Percentiles rank a stretch among this genome's conserved stretches.
Evolutionary conservation across 176 grass and related monocot species (phyloP).

Genomic region (Dactylis glomerata): DNA sequence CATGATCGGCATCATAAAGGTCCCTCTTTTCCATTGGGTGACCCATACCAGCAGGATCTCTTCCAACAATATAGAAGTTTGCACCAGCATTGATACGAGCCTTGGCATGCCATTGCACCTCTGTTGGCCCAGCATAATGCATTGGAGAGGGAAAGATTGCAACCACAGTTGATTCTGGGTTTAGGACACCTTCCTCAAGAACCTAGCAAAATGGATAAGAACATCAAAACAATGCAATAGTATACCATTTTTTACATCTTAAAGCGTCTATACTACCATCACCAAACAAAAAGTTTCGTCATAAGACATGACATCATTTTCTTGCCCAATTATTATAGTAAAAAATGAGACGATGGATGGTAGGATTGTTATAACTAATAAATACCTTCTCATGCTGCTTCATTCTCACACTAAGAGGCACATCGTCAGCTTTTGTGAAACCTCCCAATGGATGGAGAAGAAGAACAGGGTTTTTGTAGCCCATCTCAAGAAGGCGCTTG

Average conservation of each 20-base stretch:
- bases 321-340: neutral
- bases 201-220: slow-evolving; percentile 45
- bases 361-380: neutral
- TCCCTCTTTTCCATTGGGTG: slow-evolving; percentile 82
- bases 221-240: slow-evolving; percentile 1
- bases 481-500: slow-evolving; percentile 81
- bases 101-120: slow-evolving; percentile 99
- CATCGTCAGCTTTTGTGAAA: slow-evolving; percentile 94
- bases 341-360: neutral
- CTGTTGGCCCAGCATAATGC: slow-evolving; percentile 96
- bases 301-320: neutral
- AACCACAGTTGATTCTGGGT: slow-evolving; percentile 93
- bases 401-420: slow-evolving; percentile 95
- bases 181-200: slow-evolving; percentile 95
- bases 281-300: neutral
- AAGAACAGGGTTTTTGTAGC: slow-evolving; percentile 88
- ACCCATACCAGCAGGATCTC: slow-evolving; percentile 94
- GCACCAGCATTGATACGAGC: slow-evolving; percentile 95
- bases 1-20: slow-evolving; percentile 96
- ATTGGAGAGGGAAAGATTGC: slow-evolving; percentile 97
- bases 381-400: slow-evolving; percentile 97
- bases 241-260: neutral
- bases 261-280: neutral
- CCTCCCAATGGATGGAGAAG: slow-evolving; percentile 97
- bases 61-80: slow-evolving; percentile 98